Conservation (phyloP, 164 flowering plant genomes). For the Tetrastigma voinierianum region DNA sequence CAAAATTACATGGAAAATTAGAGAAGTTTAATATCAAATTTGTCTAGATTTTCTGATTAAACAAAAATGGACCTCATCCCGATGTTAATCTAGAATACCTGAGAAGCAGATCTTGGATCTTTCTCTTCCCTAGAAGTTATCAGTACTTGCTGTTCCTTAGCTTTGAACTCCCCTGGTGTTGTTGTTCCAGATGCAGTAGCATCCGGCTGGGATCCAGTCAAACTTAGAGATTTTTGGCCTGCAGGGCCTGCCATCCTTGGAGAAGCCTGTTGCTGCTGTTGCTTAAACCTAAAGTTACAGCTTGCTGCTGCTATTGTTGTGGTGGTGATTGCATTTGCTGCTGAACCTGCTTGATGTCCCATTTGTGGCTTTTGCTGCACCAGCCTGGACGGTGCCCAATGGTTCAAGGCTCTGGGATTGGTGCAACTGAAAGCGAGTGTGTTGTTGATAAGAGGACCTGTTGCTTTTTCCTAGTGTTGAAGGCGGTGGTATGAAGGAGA, state of each 20-base stretch:
- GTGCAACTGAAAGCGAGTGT: conserved; percentile 56
- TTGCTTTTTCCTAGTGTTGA: conserved; percentile 63
- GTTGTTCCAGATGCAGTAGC: conserved; percentile 87
- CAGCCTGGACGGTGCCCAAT: conserved; percentile 54
- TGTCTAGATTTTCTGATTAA: neutral
- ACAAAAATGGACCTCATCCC: neutral
- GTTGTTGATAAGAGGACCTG: conserved; percentile 66
- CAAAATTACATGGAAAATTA: neutral
- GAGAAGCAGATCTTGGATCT: conserved; percentile 91
- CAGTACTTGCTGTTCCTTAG: conserved; percentile 84
- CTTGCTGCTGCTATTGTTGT: conserved; percentile 36
- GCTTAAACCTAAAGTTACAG: conserved; percentile 36
- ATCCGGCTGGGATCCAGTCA: conserved; percentile 92
- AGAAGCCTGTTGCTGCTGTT: conserved; percentile 67
- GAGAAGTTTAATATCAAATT: neutral
- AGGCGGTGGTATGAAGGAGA: conserved; percentile 71
- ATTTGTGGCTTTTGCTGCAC: conserved; percentile 46
- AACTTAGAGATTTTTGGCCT: conserved; percentile 78
- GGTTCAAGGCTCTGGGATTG: conserved; percentile 54
- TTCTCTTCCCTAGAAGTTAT: conserved; percentile 94
- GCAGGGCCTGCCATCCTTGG: conserved; percentile 60
- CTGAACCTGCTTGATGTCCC: conserved; percentile 28
- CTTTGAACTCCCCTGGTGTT: conserved; percentile 94
- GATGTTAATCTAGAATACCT: conserved; percentile 50
- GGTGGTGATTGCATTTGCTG: conserved; percentile 24